Conservation (phyloP, 345 rosid species). For the Microcos paniculata region DNA sequence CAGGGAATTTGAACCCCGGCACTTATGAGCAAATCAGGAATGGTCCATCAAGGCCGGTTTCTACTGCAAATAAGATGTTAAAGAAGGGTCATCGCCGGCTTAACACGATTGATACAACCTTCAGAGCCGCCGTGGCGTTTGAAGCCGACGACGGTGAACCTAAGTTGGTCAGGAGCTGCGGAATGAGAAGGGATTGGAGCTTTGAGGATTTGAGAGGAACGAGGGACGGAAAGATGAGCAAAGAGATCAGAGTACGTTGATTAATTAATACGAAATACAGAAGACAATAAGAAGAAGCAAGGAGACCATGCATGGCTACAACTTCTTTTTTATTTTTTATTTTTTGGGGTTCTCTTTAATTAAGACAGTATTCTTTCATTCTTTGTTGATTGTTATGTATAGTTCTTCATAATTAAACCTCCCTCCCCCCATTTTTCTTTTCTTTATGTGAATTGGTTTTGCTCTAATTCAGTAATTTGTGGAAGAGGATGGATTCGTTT, state of each 20-base stretch:
- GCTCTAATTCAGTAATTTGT: background rate
- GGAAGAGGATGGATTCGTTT: background rate
- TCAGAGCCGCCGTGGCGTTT: slow-evolving; percentile 22
- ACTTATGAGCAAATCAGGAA: slow-evolving; percentile 26
- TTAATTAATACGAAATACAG: no score
- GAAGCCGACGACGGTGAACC: slow-evolving; percentile 34
- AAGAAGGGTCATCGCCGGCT: slow-evolving; percentile 43
- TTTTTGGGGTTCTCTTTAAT: background rate
- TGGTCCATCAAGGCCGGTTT: slow-evolving; percentile 14
- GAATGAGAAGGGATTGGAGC: slow-evolving; percentile 96
- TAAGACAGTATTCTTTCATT: background rate
- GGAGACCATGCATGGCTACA: no score
- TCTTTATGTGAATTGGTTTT: background rate
- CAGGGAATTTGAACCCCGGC: slow-evolving; percentile 35
- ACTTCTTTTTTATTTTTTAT: no score
- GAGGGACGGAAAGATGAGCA: slow-evolving; percentile 10
- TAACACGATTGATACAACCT: slow-evolving; percentile 17
- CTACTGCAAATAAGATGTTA: slow-evolving; percentile 20
- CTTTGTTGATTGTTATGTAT: background rate
- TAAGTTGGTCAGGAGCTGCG: slow-evolving; percentile 72
- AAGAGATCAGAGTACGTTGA: background rate
- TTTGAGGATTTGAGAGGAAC: slow-evolving; percentile 60
- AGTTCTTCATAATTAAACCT: no score
- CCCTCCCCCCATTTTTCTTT: background rate
- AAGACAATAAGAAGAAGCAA: no score